Percentiles rank a stretch among this genome's conserved stretches.
Evolutionary conservation across 2,329 filamentous ascomycete genomes (phyloP).

Genomic region (Chalara sp.): DNA sequence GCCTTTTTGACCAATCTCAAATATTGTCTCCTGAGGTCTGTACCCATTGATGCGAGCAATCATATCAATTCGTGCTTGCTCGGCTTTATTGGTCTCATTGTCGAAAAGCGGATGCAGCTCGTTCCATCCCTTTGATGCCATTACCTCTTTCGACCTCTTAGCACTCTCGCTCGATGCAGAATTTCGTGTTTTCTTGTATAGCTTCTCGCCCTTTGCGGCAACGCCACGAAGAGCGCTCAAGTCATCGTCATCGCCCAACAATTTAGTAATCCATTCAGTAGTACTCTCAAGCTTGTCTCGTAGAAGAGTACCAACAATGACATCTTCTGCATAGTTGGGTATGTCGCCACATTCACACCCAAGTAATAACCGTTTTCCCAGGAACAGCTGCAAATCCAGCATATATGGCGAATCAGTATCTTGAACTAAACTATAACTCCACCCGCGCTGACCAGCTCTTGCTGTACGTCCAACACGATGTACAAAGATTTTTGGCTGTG

Average conservation of each 20-base stretch:
- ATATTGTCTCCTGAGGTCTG: conserved; percentile 89
- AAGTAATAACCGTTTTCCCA: conserved; percentile 75
- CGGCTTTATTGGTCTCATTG: conserved; percentile 55
- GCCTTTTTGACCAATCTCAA: conserved; percentile 76
- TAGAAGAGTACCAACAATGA: conserved; percentile 72
- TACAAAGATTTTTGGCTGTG: conserved; percentile 93
- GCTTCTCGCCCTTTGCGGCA: conserved; percentile 80
- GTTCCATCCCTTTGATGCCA: conserved; percentile 62
- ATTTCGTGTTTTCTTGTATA: conserved; percentile 85
- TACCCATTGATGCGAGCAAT: conserved; percentile 83
- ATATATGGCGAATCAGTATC: conserved; percentile 88
- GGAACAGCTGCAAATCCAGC: conserved; percentile 87
- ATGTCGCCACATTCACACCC: conserved; percentile 56
- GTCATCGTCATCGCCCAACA: conserved; percentile 70
- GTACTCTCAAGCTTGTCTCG: conserved; percentile 68
- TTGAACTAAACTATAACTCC: conserved; percentile 89
- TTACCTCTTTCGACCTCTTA: conserved; percentile 74
- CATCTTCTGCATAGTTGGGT: conserved; percentile 71
- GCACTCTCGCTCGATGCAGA: conserved; percentile 87
- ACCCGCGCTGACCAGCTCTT: conserved; percentile 84
- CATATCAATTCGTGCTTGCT: conserved; percentile 76
- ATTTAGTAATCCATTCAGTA: conserved; percentile 77
- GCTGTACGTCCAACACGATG: conserved; percentile 95
- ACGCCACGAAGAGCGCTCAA: conserved; percentile 65
- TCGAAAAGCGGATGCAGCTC: conserved; percentile 78